phyloP scores from a whole-genome alignment of 2,329 filamentous ascomycete species.

The Apiospora marii region DNA sequence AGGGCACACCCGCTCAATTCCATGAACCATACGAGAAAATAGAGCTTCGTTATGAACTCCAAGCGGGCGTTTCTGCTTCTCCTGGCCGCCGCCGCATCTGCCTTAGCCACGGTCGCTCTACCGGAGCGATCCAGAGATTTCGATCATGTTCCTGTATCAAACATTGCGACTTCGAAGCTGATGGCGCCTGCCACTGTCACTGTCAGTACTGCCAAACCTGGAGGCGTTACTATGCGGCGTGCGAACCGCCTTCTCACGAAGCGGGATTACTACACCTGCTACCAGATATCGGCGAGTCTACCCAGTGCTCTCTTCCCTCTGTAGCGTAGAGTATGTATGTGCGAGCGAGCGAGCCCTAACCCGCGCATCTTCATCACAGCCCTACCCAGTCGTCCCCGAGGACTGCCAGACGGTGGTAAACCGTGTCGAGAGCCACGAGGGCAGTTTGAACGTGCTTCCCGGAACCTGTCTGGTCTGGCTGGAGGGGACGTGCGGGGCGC shows the following conservation, averaged over 20 bases:
- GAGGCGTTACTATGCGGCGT: background rate
- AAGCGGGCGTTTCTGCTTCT: background rate
- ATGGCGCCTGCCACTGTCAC: no score
- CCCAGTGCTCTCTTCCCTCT: background rate
- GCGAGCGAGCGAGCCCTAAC: no score
- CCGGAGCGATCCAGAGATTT: background rate
- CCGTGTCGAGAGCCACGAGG: conserved; percentile 5
- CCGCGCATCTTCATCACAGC: background rate
- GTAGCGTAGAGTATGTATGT: background rate
- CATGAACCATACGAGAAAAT: background rate
- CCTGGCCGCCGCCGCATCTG: background rate
- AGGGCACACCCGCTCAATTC: no score
- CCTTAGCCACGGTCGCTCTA: background rate
- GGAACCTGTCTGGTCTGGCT: conserved; percentile 27
- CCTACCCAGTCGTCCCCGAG: background rate
- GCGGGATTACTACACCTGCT: conserved; percentile 28
- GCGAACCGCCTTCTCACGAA: conserved; percentile 19
- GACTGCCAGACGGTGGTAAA: conserved; percentile 27
- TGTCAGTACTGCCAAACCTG: no score
- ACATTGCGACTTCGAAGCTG: background rate
- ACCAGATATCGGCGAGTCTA: conserved; percentile 1
- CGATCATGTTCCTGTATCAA: background rate
- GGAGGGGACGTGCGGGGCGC: conserved; percentile 26
- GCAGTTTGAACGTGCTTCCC: conserved; percentile 10
- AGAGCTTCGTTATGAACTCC: background rate